A percentile compares a stretch with the other conserved stretches of the same genome.
phyloP scores from a whole-genome alignment of 441 rosid species.

The Euphorbia celastroides region DNA sequence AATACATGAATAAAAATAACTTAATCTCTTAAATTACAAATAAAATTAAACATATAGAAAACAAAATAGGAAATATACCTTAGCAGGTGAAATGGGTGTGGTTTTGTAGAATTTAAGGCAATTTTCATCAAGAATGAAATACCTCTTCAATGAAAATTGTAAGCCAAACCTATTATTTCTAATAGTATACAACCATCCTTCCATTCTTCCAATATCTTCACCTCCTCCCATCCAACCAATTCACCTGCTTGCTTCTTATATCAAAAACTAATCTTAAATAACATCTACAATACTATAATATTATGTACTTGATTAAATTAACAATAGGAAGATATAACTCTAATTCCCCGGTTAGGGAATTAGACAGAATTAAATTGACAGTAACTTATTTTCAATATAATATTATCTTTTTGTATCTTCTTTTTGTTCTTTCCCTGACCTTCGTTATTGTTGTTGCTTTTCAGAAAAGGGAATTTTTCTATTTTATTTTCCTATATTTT shows the following conservation, averaged over 20 bases:
- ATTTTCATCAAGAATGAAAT: conserved; percentile 56
- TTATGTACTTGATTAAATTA: no score
- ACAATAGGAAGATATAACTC: not conserved
- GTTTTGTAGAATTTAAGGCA: conserved; percentile 61
- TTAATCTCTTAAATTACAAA: no score
- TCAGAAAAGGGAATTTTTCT: no score
- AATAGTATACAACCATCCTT: conserved; percentile 83
- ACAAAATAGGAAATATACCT: conserved; percentile 33
- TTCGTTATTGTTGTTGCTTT: no score
- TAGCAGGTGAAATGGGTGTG: conserved; percentile 44
- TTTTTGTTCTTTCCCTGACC: not conserved
- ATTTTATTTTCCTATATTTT: no score
- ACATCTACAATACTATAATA: no score
- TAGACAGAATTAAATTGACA: not conserved
- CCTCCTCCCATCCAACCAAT: conserved; percentile 28
- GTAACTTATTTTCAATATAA: not conserved
- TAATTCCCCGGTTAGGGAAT: not conserved
- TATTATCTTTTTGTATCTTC: not conserved
- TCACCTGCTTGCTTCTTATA: no score
- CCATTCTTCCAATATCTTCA: conserved; percentile 50
- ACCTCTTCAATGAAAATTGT: conserved; percentile 72
- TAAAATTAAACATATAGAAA: not conserved
- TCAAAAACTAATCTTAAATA: not conserved
- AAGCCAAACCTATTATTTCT: conserved; percentile 76
- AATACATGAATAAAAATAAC: no score